A percentile compares a stretch with the other conserved stretches of the same genome.
These are phyloP conservation scores for Cucumis variabilis DNA, from an alignment of 331 rosid genomes.

Conservation along the genomic window DNA sequence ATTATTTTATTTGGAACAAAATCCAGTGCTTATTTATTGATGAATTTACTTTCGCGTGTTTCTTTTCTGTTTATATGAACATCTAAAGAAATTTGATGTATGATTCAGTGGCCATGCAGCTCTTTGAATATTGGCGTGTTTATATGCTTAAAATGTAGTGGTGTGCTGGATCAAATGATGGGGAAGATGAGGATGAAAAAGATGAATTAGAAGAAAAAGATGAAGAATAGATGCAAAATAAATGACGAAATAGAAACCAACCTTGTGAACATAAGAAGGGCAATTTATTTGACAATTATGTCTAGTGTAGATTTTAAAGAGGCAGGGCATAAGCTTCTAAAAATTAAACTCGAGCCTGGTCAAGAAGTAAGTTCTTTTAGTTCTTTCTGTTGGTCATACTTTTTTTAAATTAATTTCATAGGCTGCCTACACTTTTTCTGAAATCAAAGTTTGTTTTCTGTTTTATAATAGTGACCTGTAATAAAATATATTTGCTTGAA, in stretches of 20 bases:
- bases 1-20: no score
- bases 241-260: slow-evolving; percentile 89
- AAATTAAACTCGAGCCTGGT: slow-evolving; percentile 92
- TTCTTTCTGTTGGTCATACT: slow-evolving; percentile 33
- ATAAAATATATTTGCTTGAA: background rate
- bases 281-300: no score
- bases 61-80: no score
- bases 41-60: no score
- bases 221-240: slow-evolving; percentile 69
- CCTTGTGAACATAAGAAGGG: slow-evolving; percentile 79
- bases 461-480: background rate
- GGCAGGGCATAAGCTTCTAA: slow-evolving; percentile 92
- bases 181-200: slow-evolving; percentile 45
- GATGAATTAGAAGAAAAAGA: slow-evolving; percentile 66
- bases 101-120: no score
- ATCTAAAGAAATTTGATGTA: no score
- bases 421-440: background rate
- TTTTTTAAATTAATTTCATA: slow-evolving; percentile 15
- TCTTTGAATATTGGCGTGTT: no score
- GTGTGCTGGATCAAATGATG: slow-evolving; percentile 59
- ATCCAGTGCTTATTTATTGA: no score
- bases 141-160: no score
- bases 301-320: slow-evolving; percentile 96
- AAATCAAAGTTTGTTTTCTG: background rate
- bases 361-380: slow-evolving; percentile 96